phyloP scores from a whole-genome alignment of 257 asterid genomes.

The Nicotiana sylvestris region DNA sequence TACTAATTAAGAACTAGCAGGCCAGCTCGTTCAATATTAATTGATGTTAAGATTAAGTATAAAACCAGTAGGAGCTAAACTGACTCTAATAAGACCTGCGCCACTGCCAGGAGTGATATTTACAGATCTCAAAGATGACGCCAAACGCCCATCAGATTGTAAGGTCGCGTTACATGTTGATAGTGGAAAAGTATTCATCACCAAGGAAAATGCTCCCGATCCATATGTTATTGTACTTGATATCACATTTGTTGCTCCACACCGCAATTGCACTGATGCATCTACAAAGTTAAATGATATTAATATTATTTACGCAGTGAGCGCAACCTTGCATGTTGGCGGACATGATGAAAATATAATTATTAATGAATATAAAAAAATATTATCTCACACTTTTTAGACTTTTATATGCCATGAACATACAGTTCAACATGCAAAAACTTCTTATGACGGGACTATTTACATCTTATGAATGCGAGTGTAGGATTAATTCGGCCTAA shows the following conservation, averaged over 20 bases:
- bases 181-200: constrained; percentile 25
- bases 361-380: no score
- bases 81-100: constrained; percentile 10
- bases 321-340: no score
- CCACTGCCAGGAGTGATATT: neutral
- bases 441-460: neutral
- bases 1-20: no score
- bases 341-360: neutral
- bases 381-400: neutral
- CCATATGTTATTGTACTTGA: constrained; percentile 25
- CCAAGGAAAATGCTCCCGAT: constrained; percentile 12
- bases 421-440: neutral
- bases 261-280: constrained; percentile 31
- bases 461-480: no score
- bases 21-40: neutral
- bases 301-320: no score
- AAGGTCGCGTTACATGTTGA: constrained; percentile 30
- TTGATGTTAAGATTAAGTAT: neutral
- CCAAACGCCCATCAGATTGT: constrained; percentile 17
- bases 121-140: constrained; percentile 1
- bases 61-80: constrained; percentile 12
- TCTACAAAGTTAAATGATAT: constrained; percentile 9
- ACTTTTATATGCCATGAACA: neutral
- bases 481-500: no score
- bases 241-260: constrained; percentile 27